These are phyloP conservation scores for Styphnolobium japonicum DNA, from an alignment of 306 rosid genomes.

Conservation along the genomic window DNA sequence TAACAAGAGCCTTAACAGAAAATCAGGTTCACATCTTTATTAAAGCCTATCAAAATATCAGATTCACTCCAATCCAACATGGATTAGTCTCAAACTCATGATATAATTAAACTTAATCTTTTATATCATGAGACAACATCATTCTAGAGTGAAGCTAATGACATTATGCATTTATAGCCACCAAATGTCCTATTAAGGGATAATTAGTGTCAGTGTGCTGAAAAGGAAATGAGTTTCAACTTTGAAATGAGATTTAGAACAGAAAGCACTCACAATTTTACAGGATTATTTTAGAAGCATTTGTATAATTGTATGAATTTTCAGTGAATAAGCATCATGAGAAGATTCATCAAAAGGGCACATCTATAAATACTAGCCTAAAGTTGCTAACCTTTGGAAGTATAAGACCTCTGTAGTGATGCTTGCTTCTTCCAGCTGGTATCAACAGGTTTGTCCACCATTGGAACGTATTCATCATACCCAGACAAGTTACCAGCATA, in stretches of 20 bases:
- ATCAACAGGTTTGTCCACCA: constrained; percentile 98
- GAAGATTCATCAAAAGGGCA: constrained; percentile 5
- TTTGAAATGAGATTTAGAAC: background rate
- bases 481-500: constrained; percentile 60
- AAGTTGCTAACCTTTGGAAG: constrained; percentile 63
- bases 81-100: background rate
- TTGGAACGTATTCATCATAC: constrained; percentile 93
- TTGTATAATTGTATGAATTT: background rate
- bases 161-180: background rate
- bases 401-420: constrained; percentile 48
- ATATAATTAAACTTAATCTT: background rate
- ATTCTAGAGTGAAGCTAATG: background rate
- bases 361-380: background rate
- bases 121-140: background rate
- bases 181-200: background rate
- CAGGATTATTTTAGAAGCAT: background rate
- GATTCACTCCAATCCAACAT: background rate
- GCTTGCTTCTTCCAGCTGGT: constrained; percentile 75
- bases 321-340: constrained; percentile 5
- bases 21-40: background rate
- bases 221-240: background rate
- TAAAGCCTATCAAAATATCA: constrained; percentile 3
- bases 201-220: background rate
- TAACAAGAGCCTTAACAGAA: background rate
- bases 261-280: background rate